Percentiles rank a stretch among this genome's conserved stretches.
These are phyloP conservation scores for Huntiella omanensis DNA, from an alignment of 2,329 filamentous ascomycete species.

Conservation along the genomic window DNA sequence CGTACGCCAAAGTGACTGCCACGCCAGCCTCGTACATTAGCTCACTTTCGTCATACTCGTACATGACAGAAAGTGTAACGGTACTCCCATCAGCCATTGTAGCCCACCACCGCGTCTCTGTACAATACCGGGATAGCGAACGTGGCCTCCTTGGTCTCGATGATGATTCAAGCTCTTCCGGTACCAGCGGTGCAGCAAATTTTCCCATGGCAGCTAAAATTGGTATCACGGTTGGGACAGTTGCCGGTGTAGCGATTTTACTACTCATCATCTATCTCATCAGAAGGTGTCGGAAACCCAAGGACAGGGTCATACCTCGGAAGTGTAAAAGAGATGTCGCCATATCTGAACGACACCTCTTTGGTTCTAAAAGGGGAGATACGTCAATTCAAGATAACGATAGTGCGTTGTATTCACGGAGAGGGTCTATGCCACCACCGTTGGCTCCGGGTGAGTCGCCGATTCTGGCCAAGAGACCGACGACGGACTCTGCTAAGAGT, in stretches of 20 bases:
- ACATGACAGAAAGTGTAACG: constrained; percentile 14
- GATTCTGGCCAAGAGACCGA: not conserved
- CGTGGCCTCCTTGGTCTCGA: constrained; percentile 19
- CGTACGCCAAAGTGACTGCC: constrained; percentile 20
- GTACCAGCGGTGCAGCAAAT: constrained; percentile 1
- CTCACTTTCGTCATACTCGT: constrained; percentile 16
- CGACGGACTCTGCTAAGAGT: constrained; percentile 3
- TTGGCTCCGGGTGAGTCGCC: not conserved
- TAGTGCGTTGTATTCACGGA: not conserved
- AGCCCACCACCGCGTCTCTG: constrained; percentile 21
- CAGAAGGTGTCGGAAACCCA: constrained; percentile 8
- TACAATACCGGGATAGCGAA: constrained; percentile 21
- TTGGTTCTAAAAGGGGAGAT: too few relatives aligned
- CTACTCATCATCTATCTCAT: constrained; percentile 9
- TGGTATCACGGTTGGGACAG: constrained; percentile 12
- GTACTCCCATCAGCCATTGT: constrained; percentile 21
- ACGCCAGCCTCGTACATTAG: constrained; percentile 20
- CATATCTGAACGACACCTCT: not conserved
- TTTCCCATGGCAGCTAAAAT: constrained; percentile 9
- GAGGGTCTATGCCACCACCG: constrained; percentile 2
- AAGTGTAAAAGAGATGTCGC: not conserved
- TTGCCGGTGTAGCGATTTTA: constrained; percentile 6
- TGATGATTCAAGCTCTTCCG: constrained; percentile 11
- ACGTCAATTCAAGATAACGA: too few relatives aligned
- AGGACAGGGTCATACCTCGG: constrained; percentile 2